Conservation (phyloP, 345 rosid genomes). For the Angophora floribunda region DNA sequence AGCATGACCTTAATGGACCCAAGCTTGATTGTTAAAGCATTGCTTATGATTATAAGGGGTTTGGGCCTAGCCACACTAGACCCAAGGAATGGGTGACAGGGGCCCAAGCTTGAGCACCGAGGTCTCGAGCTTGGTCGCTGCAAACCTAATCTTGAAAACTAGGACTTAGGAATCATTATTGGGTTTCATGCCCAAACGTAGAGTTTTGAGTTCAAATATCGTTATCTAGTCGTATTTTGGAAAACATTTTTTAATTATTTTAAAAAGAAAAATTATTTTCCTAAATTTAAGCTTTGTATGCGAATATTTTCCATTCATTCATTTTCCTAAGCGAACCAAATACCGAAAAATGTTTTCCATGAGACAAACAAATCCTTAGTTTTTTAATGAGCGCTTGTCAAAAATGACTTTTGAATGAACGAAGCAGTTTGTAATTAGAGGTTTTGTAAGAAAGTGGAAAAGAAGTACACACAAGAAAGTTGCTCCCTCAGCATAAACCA, state of each 20-base stretch:
- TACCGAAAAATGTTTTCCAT: too few relatives aligned
- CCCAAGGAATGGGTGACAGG: not conserved
- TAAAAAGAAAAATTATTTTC: too few relatives aligned
- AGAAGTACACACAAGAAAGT: not conserved
- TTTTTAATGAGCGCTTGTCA: not conserved
- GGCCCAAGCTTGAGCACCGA: not conserved
- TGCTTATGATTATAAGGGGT: not conserved
- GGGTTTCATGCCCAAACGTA: not conserved
- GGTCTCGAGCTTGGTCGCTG: fast-evolving
- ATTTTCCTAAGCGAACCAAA: too few relatives aligned
- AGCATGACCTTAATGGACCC: not conserved
- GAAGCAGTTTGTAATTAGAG: not conserved
- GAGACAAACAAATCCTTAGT: not conserved
- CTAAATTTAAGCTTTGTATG: not conserved
- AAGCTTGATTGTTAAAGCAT: not conserved
- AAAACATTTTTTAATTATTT: too few relatives aligned
- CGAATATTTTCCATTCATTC: too few relatives aligned
- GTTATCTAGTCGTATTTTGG: not conserved
- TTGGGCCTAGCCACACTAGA: fast-evolving
- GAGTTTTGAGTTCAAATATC: fast-evolving
- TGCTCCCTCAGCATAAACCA: not conserved
- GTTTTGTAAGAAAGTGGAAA: not conserved
- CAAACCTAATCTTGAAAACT: not conserved
- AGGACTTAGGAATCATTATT: not conserved
- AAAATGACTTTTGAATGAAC: too few relatives aligned